Evolutionary conservation across 345 rosid genomes (phyloP).

Genomic region (Viola odorata): DNA sequence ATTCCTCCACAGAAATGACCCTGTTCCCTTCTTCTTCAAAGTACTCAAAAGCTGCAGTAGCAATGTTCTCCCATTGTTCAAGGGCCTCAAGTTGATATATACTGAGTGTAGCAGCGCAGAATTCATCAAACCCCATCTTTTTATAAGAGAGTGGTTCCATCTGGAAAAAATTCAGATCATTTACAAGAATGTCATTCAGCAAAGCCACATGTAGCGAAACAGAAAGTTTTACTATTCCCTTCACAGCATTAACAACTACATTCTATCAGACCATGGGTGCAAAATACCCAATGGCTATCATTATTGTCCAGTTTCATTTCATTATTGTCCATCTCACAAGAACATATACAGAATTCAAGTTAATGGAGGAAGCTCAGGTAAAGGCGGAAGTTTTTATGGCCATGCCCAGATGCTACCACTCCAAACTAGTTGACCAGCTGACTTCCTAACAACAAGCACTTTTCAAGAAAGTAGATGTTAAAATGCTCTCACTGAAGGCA

Average conservation of each 20-base stretch:
- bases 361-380: not conserved
- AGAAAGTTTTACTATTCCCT: not conserved
- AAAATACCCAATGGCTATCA: not conserved
- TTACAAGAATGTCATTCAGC: not conserved
- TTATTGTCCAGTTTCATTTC: not conserved
- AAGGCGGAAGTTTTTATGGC: not conserved
- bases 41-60: slow-evolving; percentile 17
- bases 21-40: slow-evolving; percentile 30
- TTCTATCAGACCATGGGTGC: not conserved
- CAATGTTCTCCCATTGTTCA: slow-evolving; percentile 23
- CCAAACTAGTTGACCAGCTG: not conserved
- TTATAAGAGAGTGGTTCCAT: slow-evolving; percentile 25
- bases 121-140: slow-evolving; percentile 22
- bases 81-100: slow-evolving; percentile 19
- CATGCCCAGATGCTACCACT: not conserved
- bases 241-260: not conserved
- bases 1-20: slow-evolving; percentile 23
- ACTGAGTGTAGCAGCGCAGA: slow-evolving; percentile 32
- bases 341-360: not conserved
- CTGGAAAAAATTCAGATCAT: slow-evolving; percentile 6
- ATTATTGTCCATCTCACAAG: not conserved
- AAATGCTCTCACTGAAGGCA: not conserved
- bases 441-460: not conserved
- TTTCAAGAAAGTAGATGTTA: not conserved
- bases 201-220: not conserved